Conservation (phyloP, 2,329 filamentous ascomycete species). For the Stagonosporopsis chrysanthemi region DNA sequence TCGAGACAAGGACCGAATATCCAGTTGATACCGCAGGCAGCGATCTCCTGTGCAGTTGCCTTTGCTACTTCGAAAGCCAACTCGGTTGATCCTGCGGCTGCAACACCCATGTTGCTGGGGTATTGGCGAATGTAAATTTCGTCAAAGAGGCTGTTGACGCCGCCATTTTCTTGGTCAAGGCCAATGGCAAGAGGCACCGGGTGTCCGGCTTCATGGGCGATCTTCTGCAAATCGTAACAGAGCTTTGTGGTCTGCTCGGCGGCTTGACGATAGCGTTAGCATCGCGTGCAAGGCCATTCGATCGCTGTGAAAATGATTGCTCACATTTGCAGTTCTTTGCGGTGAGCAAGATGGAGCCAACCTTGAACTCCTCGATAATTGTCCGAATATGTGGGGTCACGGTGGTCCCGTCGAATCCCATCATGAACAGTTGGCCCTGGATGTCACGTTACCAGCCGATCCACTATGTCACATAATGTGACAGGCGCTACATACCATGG, state of each 20-base stretch:
- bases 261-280: slow-evolving; percentile 62
- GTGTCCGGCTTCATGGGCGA: slow-evolving; percentile 89
- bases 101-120: slow-evolving; percentile 94
- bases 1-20: slow-evolving; percentile 94
- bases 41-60: slow-evolving; percentile 90
- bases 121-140: slow-evolving; percentile 96
- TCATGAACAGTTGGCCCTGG: slow-evolving; percentile 80
- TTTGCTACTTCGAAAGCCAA: slow-evolving; percentile 90
- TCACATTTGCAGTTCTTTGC: slow-evolving; percentile 86
- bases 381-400: slow-evolving; percentile 83
- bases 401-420: slow-evolving; percentile 86
- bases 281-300: slow-evolving; percentile 13
- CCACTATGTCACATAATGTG: slow-evolving; percentile 24
- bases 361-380: slow-evolving; percentile 82
- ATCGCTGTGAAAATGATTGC: slow-evolving; percentile 31
- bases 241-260: slow-evolving; percentile 88
- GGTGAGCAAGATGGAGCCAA: slow-evolving; percentile 85
- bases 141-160: slow-evolving; percentile 95
- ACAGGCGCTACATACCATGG: slow-evolving; percentile 50
- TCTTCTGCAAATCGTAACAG: slow-evolving; percentile 89
- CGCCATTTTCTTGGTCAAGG: slow-evolving; percentile 96
- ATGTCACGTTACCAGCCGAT: slow-evolving; percentile 52
- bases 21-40: slow-evolving; percentile 93
- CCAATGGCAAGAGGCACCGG: slow-evolving; percentile 88
- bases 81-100: slow-evolving; percentile 86